Percentiles rank a stretch among this genome's conserved stretches.
phyloP scores from a whole-genome alignment of 2,329 filamentous ascomycete species.

The Alternaria sp. region DNA sequence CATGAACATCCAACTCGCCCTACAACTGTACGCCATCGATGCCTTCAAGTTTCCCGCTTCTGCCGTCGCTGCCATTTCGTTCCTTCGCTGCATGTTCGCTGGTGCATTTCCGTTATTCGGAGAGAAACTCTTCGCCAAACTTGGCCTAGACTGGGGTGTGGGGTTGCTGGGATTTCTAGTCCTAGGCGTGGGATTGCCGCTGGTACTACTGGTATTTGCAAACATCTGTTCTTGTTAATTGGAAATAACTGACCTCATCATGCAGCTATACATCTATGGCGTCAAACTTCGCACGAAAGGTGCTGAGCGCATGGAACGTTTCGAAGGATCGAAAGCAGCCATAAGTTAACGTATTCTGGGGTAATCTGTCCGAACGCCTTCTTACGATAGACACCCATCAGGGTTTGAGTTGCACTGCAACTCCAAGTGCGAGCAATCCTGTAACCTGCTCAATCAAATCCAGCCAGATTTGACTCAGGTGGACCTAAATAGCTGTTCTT shows the following conservation, averaged over 20 bases:
- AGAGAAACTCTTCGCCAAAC: constrained; percentile 13
- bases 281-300: constrained; percentile 2
- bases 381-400: neutral
- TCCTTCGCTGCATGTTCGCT: constrained; percentile 21
- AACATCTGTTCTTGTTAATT: neutral
- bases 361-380: neutral
- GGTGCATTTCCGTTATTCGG: constrained; percentile 25
- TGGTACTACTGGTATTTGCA: constrained; percentile 16
- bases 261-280: neutral
- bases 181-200: constrained; percentile 21
- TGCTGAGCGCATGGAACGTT: constrained; percentile 13
- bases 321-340: constrained; percentile 13
- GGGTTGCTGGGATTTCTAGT: constrained; percentile 22
- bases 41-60: constrained; percentile 23
- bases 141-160: constrained; percentile 27
- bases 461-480: constrained; percentile 11
- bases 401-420: too few species aligned
- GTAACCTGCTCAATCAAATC: neutral
- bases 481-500: constrained; percentile 36
- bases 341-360: neutral
- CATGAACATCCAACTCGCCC: constrained; percentile 20
- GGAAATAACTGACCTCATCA: neutral
- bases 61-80: constrained; percentile 21
- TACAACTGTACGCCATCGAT: constrained; percentile 21
- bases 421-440: neutral